Evolutionary conservation across 2,329 filamentous ascomycete species (phyloP).

Genomic region (Ilyonectria destructans): DNA sequence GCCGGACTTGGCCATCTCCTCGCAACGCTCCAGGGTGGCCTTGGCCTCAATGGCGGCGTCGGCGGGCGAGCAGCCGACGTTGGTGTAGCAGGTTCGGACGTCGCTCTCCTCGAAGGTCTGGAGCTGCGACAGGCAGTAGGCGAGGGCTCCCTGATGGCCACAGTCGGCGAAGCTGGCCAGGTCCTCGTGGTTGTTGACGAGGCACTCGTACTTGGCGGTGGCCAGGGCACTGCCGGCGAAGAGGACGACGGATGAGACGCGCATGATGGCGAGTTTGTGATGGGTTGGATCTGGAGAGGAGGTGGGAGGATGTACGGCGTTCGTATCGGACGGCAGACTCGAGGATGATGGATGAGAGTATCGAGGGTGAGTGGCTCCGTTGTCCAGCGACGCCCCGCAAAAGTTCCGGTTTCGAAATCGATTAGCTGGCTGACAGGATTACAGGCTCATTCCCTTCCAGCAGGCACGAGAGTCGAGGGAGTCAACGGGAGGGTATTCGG

Average conservation of each 20-base stretch:
- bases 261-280: conserved; percentile 44
- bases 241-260: conserved; percentile 54
- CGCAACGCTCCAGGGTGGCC: conserved; percentile 53
- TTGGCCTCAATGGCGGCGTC: conserved; percentile 52
- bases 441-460: conserved; percentile 18
- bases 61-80: conserved; percentile 54
- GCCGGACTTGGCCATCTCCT: conserved; percentile 45
- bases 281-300: conserved; percentile 1
- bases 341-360: conserved; percentile 19
- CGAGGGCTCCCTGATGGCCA: conserved; percentile 60
- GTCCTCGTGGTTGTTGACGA: conserved; percentile 56
- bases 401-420: conserved; percentile 9
- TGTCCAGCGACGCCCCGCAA: conserved; percentile 39
- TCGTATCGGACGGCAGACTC: conserved; percentile 9
- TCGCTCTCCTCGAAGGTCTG: conserved; percentile 51
- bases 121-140: conserved; percentile 59
- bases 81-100: conserved; percentile 58
- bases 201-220: conserved; percentile 56
- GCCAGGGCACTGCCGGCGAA: conserved; percentile 55
- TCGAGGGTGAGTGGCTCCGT: conserved; percentile 13
- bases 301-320: conserved; percentile 8
- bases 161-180: conserved; percentile 62
- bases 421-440: not conserved
- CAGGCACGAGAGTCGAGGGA: conserved; percentile 19
- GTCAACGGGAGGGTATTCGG: conserved; percentile 28